Percentiles rank a stretch among this genome's conserved stretches.
These are phyloP conservation scores for Aschersonia sp. DNA, from an alignment of 2,329 filamentous ascomycete genomes.

Conservation along the genomic window DNA sequence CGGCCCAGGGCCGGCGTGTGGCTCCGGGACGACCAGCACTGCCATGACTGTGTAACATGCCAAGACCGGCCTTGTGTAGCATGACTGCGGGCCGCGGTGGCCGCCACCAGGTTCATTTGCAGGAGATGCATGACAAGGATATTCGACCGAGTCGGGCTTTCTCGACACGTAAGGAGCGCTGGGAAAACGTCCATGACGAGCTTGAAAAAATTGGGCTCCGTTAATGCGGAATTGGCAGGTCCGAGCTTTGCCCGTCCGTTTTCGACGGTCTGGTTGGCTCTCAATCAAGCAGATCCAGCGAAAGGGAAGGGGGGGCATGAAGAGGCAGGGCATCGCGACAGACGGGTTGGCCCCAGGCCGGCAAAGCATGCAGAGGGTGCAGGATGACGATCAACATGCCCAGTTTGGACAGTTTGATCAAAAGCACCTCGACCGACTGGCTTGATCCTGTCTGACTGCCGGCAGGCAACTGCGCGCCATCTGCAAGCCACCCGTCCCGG, in stretches of 20 bases:
- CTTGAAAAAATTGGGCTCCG: background rate
- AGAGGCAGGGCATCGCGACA: no score
- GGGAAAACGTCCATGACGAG: background rate
- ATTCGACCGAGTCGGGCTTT: background rate
- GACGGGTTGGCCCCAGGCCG: no score
- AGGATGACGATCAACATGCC: background rate
- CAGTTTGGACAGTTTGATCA: background rate
- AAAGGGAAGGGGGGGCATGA: background rate
- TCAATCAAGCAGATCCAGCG: no score
- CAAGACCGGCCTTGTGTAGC: background rate
- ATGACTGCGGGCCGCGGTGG: background rate
- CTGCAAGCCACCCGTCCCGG: background rate
- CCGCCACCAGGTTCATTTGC: background rate
- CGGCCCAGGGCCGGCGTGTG: background rate
- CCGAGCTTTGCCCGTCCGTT: background rate
- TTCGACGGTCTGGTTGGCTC: background rate
- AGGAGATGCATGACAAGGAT: background rate
- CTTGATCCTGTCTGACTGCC: background rate
- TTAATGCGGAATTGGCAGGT: background rate
- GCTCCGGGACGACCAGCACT: background rate
- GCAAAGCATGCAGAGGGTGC: no score
- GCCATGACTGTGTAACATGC: background rate
- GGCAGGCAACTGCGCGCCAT: background rate
- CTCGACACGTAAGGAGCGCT: background rate
- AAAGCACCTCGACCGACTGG: background rate